Evolutionary conservation across 2,329 filamentous ascomycete species (phyloP).

Genomic region (Talaromyces albobiverticillius): DNA sequence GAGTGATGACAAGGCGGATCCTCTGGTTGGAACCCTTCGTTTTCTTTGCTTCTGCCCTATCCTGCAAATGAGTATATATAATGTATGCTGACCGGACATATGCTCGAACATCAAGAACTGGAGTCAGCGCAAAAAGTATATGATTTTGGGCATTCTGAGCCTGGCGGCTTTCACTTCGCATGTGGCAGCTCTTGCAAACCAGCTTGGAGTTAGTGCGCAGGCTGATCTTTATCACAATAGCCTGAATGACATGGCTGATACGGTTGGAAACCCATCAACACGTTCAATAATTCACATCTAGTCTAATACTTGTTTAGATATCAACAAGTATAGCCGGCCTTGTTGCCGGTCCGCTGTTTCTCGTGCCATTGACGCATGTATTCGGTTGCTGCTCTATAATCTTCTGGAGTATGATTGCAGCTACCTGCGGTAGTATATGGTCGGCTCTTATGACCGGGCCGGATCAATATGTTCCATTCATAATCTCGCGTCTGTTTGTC

Average conservation of each 20-base stretch:
- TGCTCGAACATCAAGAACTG: constrained; percentile 9
- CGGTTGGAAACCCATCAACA: too few species aligned
- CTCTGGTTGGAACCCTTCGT: constrained; percentile 7
- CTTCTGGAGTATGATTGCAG: constrained; percentile 11
- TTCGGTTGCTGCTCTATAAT: constrained; percentile 13
- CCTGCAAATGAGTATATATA: background rate
- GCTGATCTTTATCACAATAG: constrained; percentile 19
- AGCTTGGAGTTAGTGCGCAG: constrained; percentile 16
- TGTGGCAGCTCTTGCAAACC: constrained; percentile 9
- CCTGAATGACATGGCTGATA: constrained; percentile 17
- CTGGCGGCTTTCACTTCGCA: constrained; percentile 11
- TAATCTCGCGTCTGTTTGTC: constrained; percentile 13
- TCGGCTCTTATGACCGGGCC: constrained; percentile 12
- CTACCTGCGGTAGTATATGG: constrained; percentile 10
- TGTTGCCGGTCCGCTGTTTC: constrained; percentile 3
- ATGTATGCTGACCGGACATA: background rate
- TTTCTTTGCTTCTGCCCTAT: background rate
- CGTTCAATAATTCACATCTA: too few species aligned
- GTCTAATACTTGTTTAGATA: constrained; percentile 2
- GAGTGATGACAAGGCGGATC: constrained; percentile 7
- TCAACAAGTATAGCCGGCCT: constrained; percentile 9
- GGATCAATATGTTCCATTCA: constrained; percentile 12
- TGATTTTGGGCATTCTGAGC: constrained; percentile 6
- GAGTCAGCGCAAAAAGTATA: constrained; percentile 12
- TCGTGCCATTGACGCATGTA: constrained; percentile 12